Base-by-base conservation (phyloP, 2,329 filamentous ascomycete species). In the Colletotrichum falcatum region DNA sequence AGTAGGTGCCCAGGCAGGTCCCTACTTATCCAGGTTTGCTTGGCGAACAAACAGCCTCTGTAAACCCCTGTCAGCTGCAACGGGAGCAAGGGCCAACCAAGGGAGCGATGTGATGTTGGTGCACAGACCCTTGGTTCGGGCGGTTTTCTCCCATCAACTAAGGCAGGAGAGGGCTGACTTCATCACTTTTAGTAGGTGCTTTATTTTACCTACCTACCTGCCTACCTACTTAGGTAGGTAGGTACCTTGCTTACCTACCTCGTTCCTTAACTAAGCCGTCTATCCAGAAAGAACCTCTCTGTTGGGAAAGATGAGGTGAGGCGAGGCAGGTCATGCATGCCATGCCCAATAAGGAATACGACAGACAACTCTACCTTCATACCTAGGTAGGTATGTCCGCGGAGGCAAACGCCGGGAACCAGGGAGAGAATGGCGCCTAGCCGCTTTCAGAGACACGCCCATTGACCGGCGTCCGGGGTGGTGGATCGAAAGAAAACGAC, bases 61-160 rank as follows among this genome's bases (percentile, higher is more conserved):
- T 33, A 14, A 11, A 20, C 64, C 66, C 62, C 56, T 44, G 62
- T 23, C 67, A 66, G 63, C 35, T 58, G 67, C 46, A 39, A 46
- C 59, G 44, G 59, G 35, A 42, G 58, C 67, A 70, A 58, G 67
- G 67, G 61, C 66, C 44, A 26, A 11, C 44, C 44, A 37, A 56
- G 35, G 46, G 46, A 39, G 46, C 60, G 48, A 66, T 58, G 33
- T 33, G 20, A 33, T 28, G 49, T 44, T 26, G 12, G 35, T 37
- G 66, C 66, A 70, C 67, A 51, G 67, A 44, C 67, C 67, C 8
- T 61, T 51, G 39, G 67, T 58, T 70, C 63, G 44, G 67, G 39
- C 48, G 35, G 46, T 28, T 51, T 33, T 4, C 20, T 33, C 18
- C 42, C n/a, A 28, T 42, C 55, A 16, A 26, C 28, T n/a, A 5